A percentile compares a stretch with the other conserved stretches of the same genome.
Evolutionary conservation across 768 basidiomycete genomes (phyloP).

Genomic region (Ramaria sp.): DNA sequence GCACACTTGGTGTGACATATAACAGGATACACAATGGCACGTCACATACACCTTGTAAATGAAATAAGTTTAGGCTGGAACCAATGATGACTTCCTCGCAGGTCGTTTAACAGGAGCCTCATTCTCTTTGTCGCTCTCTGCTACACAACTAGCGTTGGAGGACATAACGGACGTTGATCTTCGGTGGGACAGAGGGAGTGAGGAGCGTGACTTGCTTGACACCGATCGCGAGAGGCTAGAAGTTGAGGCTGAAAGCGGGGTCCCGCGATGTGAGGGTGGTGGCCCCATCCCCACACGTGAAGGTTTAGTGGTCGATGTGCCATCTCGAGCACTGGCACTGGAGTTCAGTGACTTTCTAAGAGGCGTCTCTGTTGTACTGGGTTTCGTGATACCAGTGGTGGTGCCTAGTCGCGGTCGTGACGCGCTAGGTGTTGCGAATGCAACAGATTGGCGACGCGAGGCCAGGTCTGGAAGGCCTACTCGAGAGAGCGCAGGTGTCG

Average conservation of each 20-base stretch:
- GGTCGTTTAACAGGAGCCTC: neutral
- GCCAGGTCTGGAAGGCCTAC: slow-evolving; percentile 23
- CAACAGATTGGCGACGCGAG: slow-evolving; percentile 43
- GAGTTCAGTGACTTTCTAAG: neutral
- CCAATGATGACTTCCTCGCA: neutral
- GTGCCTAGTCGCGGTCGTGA: slow-evolving; percentile 49
- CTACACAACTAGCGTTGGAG: slow-evolving; percentile 12
- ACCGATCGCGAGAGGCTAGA: neutral
- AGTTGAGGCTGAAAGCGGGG: neutral
- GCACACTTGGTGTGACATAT: neutral
- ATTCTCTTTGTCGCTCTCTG: slow-evolving; percentile 8
- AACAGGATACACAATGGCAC: neutral
- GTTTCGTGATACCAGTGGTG: slow-evolving; percentile 31
- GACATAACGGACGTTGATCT: slow-evolving; percentile 11
- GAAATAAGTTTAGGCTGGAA: slow-evolving; percentile 1
- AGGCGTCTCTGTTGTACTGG: slow-evolving; percentile 3
- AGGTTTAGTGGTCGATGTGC: neutral
- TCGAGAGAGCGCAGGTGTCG: slow-evolving; percentile 38
- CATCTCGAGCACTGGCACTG: no score
- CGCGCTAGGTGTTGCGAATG: slow-evolving; percentile 42
- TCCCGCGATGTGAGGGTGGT: neutral
- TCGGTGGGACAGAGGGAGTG: neutral
- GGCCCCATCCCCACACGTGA: neutral
- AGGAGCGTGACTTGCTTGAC: neutral
- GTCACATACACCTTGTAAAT: slow-evolving; percentile 1